Base-by-base conservation (phyloP, 441 rosid species). In the Corymbia calophylla region DNA sequence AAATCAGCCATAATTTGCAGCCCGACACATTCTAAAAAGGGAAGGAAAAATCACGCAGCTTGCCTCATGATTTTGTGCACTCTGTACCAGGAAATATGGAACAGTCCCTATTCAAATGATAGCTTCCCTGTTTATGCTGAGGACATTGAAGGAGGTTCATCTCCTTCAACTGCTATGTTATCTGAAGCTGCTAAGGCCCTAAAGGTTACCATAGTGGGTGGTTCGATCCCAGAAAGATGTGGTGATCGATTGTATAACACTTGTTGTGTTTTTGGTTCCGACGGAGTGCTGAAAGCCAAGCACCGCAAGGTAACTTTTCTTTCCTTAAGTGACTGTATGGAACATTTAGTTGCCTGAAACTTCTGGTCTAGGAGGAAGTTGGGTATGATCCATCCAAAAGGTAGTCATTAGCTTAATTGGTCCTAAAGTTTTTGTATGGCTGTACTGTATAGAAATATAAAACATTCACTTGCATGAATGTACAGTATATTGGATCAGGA, bases 121-220 rank as follows among this genome's bases (percentile, higher is more conserved):
- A 95, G 98, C 93, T 98, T 98, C 88, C 97, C 99, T 25, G 96
- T 95, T 82, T 96, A 95, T 93, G 99, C 99, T 66, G 98, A 97
- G 90, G 98, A 96, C 44, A 97, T 98, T 90, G 99, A 96, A 92
- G 95, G 93, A 0, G 98, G 98, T 90, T 95, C 95, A 44, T 98
- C 98, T 85, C 99, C 99, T 88, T 97, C 98, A 8, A 94, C 95
- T 5, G 97, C 96, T 35, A 97, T 98, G 99, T 96, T 97, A 47
- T 95, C 99, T 70, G 97, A 97, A 93, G 94, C 90, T 89, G 93
- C 99, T 66, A 92, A 94, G 87, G 95, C 88, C 89, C 91, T 96
- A 55, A 94, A 94, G 89, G 91, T 98, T 91, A 97, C 99, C 39
- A 92, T 98, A 68, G 94, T 97, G 90, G 99, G 99, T 88, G 99